Percentiles rank a stretch among this genome's conserved stretches.
These are phyloP conservation scores for Neoboletus brunneissimus DNA, from an alignment of 768 basidiomycete genomes.

Conservation along the genomic window DNA sequence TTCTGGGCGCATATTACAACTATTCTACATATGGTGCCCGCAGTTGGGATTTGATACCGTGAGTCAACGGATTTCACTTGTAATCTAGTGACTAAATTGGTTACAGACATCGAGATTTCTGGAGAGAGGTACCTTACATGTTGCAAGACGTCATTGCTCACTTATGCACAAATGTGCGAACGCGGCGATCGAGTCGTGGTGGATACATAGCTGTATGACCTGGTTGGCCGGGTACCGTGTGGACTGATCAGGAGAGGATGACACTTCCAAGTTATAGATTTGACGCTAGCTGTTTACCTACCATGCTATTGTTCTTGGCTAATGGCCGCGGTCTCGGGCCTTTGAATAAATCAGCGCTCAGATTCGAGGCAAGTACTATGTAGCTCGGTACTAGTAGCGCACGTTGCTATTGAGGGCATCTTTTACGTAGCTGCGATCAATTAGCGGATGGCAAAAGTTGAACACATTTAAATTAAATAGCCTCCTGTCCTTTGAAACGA, in stretches of 20 bases:
- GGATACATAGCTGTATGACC: conserved; percentile 74
- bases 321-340: neutral
- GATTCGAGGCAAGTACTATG: neutral
- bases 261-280: conserved; percentile 6
- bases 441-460: conserved; percentile 13
- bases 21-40: conserved; percentile 84
- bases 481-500: conserved; percentile 22
- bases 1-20: conserved; percentile 81
- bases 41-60: conserved; percentile 84
- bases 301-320: neutral
- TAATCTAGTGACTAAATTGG: conserved; percentile 4
- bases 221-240: neutral
- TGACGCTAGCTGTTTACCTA: conserved; percentile 8
- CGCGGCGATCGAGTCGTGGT: conserved; percentile 61
- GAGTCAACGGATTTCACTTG: conserved; percentile 33
- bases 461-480: conserved; percentile 20
- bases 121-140: conserved; percentile 88
- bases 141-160: conserved; percentile 73
- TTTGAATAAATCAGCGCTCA: neutral
- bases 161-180: conserved; percentile 69
- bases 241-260: conserved; percentile 1
- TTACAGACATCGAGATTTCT: conserved; percentile 81
- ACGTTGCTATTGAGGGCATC: neutral
- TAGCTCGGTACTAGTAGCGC: neutral
- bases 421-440: conserved; percentile 16